Conservation (phyloP, 2,329 filamentous ascomycete genomes). For the Stachybotrys elegans region DNA sequence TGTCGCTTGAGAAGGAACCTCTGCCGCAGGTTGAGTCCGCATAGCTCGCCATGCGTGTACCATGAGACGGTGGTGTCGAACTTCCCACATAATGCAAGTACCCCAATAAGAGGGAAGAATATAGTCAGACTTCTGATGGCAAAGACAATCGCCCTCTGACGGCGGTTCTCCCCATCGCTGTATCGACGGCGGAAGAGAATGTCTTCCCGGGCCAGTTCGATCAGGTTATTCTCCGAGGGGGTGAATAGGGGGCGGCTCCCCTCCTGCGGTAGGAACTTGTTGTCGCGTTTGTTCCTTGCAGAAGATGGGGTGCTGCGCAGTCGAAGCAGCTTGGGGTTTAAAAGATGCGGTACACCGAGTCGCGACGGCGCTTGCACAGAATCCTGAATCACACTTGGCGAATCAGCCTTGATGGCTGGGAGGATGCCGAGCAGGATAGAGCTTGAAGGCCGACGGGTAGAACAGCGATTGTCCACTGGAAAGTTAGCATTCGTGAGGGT, state of each 20-base stretch:
- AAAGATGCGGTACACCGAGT: conserved; percentile 2
- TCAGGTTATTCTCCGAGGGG: conserved; percentile 23
- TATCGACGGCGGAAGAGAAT: conserved; percentile 22
- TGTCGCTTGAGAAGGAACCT: conserved; percentile 26
- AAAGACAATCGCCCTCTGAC: conserved; percentile 32
- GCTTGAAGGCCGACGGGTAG: not conserved
- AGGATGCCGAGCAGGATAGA: not conserved
- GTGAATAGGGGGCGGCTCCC: too few relatives aligned
- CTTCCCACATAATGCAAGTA: conserved; percentile 37
- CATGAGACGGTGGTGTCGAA: conserved; percentile 42
- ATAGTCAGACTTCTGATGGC: conserved; percentile 32
- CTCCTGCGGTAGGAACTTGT: too few relatives aligned
- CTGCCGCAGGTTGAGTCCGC: conserved; percentile 28
- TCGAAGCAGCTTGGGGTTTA: conserved; percentile 12
- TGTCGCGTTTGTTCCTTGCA: conserved; percentile 9
- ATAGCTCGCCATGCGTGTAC: conserved; percentile 42
- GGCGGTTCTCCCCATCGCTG: conserved; percentile 19
- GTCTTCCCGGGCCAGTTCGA: conserved; percentile 23
- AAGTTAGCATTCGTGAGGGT: not conserved
- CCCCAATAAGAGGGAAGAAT: conserved; percentile 40
- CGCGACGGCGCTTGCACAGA: not conserved
- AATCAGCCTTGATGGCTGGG: too few relatives aligned
- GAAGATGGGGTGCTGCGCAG: conserved; percentile 19
- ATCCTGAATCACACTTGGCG: too few relatives aligned
- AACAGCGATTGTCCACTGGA: not conserved